These are phyloP conservation scores for Pichia cabralensis DNA, from an alignment of 805 yeast genomes.

Conservation along the genomic window DNA sequence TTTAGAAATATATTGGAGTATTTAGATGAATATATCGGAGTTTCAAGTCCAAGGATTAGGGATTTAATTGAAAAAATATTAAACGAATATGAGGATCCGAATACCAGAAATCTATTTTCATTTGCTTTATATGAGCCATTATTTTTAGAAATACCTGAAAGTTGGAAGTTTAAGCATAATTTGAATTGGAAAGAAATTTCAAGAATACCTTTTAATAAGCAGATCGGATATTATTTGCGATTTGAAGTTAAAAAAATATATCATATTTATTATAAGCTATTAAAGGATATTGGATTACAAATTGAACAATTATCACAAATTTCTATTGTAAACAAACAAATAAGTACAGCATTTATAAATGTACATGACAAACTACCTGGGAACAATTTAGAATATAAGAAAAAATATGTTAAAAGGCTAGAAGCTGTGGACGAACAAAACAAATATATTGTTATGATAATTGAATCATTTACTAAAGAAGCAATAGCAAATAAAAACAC, in stretches of 20 bases:
- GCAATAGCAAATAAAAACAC: not conserved
- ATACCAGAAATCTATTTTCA: not conserved
- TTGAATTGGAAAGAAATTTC: constrained; percentile 15
- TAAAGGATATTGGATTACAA: constrained; percentile 7
- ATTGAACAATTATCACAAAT: constrained; percentile 11
- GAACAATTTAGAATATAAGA: not conserved
- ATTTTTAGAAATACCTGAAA: constrained; percentile 13
- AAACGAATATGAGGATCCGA: not conserved
- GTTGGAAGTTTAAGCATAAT: constrained; percentile 17
- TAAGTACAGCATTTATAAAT: constrained; percentile 10
- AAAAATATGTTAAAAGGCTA: constrained; percentile 8
- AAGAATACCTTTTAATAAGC: constrained; percentile 12
- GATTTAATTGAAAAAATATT: constrained; percentile 5
- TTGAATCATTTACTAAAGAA: not conserved
- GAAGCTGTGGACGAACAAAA: constrained; percentile 10
- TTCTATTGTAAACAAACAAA: constrained; percentile 6
- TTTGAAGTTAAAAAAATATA: constrained; percentile 10
- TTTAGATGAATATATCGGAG: constrained; percentile 4
- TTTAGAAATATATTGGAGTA: constrained; percentile 2
- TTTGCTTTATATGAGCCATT: constrained; percentile 1
- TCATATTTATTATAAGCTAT: constrained; percentile 2
- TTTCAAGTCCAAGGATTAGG: constrained; percentile 8
- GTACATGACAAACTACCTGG: constrained; percentile 10
- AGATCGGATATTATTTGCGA: constrained; percentile 13
- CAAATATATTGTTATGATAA: constrained; percentile 7